phyloP scores from a whole-genome alignment of 148 eudicot genomes.

The Arctostaphylos glauca region DNA sequence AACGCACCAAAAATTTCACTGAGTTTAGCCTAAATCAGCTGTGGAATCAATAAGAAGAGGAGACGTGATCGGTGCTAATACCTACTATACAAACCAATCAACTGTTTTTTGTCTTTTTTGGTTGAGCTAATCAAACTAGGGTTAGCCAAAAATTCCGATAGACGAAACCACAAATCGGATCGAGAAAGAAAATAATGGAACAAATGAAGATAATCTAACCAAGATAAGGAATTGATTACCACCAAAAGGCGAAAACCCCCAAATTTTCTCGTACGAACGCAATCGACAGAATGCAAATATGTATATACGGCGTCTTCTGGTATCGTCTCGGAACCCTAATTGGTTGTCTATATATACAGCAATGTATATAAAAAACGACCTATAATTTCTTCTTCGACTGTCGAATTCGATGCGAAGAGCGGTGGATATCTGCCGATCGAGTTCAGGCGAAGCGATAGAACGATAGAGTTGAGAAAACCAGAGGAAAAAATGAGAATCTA shows the following conservation, averaged over 20 bases:
- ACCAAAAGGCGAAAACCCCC: slow-evolving; percentile 22
- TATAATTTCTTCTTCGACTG: background rate
- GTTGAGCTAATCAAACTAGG: slow-evolving; percentile 19
- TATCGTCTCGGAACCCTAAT: background rate
- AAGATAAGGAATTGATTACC: background rate
- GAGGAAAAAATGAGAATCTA: background rate
- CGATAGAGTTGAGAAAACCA: slow-evolving; percentile 5
- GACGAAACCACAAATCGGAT: slow-evolving; percentile 3
- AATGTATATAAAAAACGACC: background rate
- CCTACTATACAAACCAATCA: slow-evolving; percentile 18
- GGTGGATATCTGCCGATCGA: slow-evolving; percentile 15
- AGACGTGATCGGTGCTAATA: background rate
- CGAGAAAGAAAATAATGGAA: background rate
- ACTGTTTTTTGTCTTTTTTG: background rate
- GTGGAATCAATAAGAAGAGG: slow-evolving; percentile 5
- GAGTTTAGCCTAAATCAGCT: slow-evolving; percentile 40
- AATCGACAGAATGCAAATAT: slow-evolving; percentile 11
- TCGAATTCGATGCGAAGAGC: slow-evolving; percentile 16
- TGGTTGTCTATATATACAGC: background rate
- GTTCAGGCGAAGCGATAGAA: slow-evolving; percentile 1
- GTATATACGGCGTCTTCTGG: background rate
- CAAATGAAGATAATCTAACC: background rate
- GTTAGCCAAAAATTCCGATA: slow-evolving; percentile 21
- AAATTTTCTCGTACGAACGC: slow-evolving; percentile 25
- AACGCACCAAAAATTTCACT: slow-evolving; percentile 75